Conservation (phyloP, 352 stramenopile genomes). For the Aphanomyces astaci region DNA sequence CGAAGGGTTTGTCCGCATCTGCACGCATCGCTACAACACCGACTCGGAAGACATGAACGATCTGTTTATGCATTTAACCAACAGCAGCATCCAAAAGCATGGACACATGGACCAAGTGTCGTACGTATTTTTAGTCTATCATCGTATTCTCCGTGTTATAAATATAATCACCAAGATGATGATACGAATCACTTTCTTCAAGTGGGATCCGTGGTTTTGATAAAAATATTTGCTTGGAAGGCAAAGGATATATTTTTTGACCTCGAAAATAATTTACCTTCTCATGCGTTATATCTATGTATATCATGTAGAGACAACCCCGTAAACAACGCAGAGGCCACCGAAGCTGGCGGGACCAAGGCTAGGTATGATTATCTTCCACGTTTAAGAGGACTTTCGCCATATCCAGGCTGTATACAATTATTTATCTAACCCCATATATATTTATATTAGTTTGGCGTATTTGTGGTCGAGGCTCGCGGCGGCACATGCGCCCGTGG, state of each 20-base stretch:
- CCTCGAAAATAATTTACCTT: too few relatives aligned
- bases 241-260: too few relatives aligned
- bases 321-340: constrained; percentile 31
- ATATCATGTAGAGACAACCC: constrained; percentile 29
- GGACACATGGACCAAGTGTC: constrained; percentile 46
- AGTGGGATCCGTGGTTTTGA: too few relatives aligned
- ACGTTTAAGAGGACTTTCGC: too few relatives aligned
- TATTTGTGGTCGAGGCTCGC: constrained; percentile 69
- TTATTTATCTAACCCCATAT: too few relatives aligned
- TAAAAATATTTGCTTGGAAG: too few relatives aligned
- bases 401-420: too few relatives aligned
- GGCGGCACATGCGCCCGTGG: constrained; percentile 56
- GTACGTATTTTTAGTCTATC: constrained; percentile 18
- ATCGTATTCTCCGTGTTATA: too few relatives aligned
- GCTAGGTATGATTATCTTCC: constrained; percentile 44
- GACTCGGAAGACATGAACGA: constrained; percentile 60
- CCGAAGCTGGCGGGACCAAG: constrained; percentile 71
- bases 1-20: constrained; percentile 89
- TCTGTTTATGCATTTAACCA: constrained; percentile 91
- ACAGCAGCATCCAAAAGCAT: constrained; percentile 90
- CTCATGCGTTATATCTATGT: constrained; percentile 3
- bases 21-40: constrained; percentile 62
- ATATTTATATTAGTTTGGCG: constrained; percentile 27
- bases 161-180: too few relatives aligned
- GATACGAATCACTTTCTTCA: too few relatives aligned